Evolutionary conservation across 257 asterid species (phyloP), one percentile per base, ranked within the genome.

Genomic region (Solanum ahanhuiri): DNA sequence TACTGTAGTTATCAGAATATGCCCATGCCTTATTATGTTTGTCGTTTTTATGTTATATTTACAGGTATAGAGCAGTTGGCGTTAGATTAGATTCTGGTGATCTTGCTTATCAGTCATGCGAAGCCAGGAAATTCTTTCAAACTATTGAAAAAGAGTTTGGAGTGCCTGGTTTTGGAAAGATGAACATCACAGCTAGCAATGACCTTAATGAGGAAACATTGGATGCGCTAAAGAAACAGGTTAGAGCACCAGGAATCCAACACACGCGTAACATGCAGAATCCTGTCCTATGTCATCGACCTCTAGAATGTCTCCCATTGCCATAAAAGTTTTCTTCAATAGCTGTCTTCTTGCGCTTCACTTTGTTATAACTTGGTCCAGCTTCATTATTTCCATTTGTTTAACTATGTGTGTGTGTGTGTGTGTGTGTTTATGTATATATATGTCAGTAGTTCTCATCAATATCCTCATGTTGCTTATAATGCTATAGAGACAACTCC

Each of bases 171-270:
- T 96, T 96, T 88, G 97, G 98, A 86, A 93, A 89, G 92, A 96
- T 83, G 85, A 83, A 88, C 86, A 95, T 96, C 82, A 94, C 98
- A 2, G 99, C 99, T 67, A 96, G 99, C 91, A 96, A 95, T 85
- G 99, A 96, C 85, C 98, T 96, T 86, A 95, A 95, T 89, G 99
- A 96, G 91, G 99, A 95, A 92, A 96, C 99, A 58, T 69, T 96
- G 88, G 99, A 96, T 91, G 98, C 97, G 15, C 91, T 96, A 87
- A 96, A 96, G 92, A 96, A 96, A 89, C 99, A 96, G 99, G 99
- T 94, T 88, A 87, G 43, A n/a, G 86, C 41, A 89, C 39, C 82
- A 48, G 30, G 79, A 86, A 28, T 64, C 63, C 54, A 9, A 79
- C 35, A 79, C 41, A 28, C 17, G 39, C 66, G n/a, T 45, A 45